These are phyloP conservation scores for Cryptosporidium meleagridis DNA, from an alignment of 169 alveolate genomes.

Conservation along the genomic window DNA sequence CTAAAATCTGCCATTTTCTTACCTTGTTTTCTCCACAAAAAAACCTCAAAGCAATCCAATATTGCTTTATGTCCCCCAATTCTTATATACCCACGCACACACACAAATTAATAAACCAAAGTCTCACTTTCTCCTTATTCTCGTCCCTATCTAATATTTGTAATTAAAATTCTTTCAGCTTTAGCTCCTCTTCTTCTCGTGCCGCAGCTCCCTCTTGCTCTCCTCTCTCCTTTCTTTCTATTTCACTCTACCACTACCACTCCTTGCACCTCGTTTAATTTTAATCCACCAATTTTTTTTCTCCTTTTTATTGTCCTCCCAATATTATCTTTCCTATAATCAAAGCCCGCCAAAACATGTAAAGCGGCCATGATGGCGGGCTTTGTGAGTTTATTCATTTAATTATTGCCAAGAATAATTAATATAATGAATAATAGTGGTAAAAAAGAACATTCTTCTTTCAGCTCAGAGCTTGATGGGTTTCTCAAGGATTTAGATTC, in stretches of 20 bases:
- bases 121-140: neutral
- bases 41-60: neutral
- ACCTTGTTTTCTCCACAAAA: neutral
- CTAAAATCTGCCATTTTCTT: constrained; percentile 3
- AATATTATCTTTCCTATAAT: neutral
- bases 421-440: neutral
- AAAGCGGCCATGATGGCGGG: neutral
- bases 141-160: neutral
- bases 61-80: neutral
- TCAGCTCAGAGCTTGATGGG: neutral
- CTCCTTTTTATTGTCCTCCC: neutral
- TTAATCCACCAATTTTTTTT: no score
- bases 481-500: neutral
- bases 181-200: neutral
- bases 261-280: neutral
- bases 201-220: neutral
- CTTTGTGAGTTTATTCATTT: no score
- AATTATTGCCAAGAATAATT: neutral
- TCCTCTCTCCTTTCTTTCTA: neutral
- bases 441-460: neutral
- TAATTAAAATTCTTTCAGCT: neutral
- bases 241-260: neutral
- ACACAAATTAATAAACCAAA: neutral
- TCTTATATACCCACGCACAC: neutral
- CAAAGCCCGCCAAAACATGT: neutral